Base-by-base conservation (phyloP, 768 basidiomycete genomes). In the Trametes cingulata region DNA sequence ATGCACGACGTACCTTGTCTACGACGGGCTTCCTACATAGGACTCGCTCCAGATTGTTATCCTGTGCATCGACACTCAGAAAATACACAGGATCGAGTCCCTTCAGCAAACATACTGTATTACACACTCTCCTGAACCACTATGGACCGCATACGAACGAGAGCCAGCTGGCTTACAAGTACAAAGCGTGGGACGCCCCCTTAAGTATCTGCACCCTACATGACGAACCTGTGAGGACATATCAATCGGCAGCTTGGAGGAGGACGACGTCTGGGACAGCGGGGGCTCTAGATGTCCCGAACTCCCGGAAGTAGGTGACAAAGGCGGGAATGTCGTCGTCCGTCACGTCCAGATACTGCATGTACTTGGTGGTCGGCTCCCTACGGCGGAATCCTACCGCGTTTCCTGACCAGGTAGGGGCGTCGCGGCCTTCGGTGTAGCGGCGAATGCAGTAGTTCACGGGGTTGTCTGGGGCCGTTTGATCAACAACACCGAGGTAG, bases 311-410 rank as follows among this genome's bases (percentile, higher is more conserved):
- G 39, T 48, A 49, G 13, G 48, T 35, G 48, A 42, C 40, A 27
- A 58, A 43, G 7, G 45, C 27, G 14, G 56, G 13, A 14, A 58
- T 13, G 48, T 59, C 58, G 7, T 39, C 19, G 19, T 52, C 33
- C 6, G 50, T 59, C n/a, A 52, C 51, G 12, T 59, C 43, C n/a
- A 59, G 36, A 41, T 59, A 52, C 25, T 59, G 50, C 43, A 59
- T 37, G 35, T 20, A 52, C 35, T 52, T 52, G 41, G 41, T 52
- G 3, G 51, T 46, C 6, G 51, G 58, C 29, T 59, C 58, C 36
- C 50, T 33, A 29, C 42, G 35, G 22, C 58, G 50, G 36, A 52
- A 27, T 2, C 58, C 58, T 10, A 59, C 29, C 15, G 46, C 42
- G 27, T 59, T 42, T 14, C 58, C 43, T 3, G 13, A 17, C 58